Percentiles rank a stretch among this genome's conserved stretches.
phyloP scores from a whole-genome alignment of 768 basidiomycete genomes.

The Collybiopsis confluens region DNA sequence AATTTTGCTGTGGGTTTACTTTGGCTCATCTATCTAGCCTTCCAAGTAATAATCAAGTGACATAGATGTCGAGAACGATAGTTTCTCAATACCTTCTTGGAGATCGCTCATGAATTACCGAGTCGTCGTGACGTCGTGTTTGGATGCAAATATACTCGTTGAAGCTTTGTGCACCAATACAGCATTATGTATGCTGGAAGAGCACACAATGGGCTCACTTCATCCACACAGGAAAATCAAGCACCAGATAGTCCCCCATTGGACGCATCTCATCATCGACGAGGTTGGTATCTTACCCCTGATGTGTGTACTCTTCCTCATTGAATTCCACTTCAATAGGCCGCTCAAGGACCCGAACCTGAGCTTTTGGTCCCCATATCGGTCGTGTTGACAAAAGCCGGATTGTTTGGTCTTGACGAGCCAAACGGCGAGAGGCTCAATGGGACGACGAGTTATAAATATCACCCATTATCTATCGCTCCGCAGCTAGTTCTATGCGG shows the following conservation, averaged over 20 bases:
- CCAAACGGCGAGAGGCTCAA: neutral
- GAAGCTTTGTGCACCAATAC: conserved; percentile 42
- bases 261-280: conserved; percentile 50
- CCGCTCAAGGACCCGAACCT: conserved; percentile 51
- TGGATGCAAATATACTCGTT: conserved; percentile 42
- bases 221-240: conserved; percentile 35
- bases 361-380: conserved; percentile 48
- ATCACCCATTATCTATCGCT: conserved; percentile 16
- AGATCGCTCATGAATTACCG: conserved; percentile 40
- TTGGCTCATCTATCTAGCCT: neutral
- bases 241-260: conserved; percentile 30
- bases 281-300: conserved; percentile 26
- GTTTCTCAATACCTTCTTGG: conserved; percentile 43
- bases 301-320: neutral
- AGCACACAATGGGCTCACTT: conserved; percentile 28
- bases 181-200: conserved; percentile 35
- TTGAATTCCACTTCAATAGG: conserved; percentile 24
- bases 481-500: conserved; percentile 51
- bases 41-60: too few relatives aligned
- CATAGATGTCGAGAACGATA: conserved; percentile 42
- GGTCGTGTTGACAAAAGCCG: conserved; percentile 31
- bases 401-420: conserved; percentile 5
- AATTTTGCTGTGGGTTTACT: conserved; percentile 40
- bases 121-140: conserved; percentile 43
- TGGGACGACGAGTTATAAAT: neutral